A percentile compares a stretch with the other conserved stretches of the same genome.
Evolutionary conservation across 352 stramenopile species (phyloP).

Genomic region (Sclerospora graminicola): DNA sequence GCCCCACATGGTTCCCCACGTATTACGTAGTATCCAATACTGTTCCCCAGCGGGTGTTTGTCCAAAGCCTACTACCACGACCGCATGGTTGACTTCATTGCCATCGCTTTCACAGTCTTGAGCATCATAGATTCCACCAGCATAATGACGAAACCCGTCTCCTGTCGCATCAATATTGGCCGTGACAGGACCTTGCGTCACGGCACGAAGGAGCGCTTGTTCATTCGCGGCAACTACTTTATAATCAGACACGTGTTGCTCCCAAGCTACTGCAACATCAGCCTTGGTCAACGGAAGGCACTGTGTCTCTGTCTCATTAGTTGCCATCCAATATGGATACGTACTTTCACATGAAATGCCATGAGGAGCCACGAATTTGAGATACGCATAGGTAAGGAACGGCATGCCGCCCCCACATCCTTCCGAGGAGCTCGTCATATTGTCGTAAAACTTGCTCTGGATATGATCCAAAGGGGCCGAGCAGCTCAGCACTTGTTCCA

Average conservation of each 20-base stretch:
- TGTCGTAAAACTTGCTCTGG: conserved; percentile 48
- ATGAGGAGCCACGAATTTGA: conserved; percentile 42
- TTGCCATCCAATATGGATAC: conserved; percentile 80
- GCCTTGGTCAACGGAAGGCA: conserved; percentile 20
- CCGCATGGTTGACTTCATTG: conserved; percentile 79
- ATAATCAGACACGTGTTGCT: conserved; percentile 37
- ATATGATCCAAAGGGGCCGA: conserved; percentile 63
- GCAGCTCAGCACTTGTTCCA: conserved; percentile 80
- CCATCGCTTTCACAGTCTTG: conserved; percentile 61
- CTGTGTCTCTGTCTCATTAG: conserved; percentile 30
- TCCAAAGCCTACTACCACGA: conserved; percentile 80
- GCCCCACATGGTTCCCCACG: conserved; percentile 85
- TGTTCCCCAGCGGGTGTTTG: conserved; percentile 53
- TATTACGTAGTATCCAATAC: conserved; percentile 88
- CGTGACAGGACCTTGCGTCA: conserved; percentile 56
- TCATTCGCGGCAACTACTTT: conserved; percentile 41
- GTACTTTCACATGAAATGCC: conserved; percentile 57
- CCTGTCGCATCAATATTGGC: conserved; percentile 67
- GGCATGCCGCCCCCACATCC: conserved; percentile 85
- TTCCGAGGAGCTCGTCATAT: conserved; percentile 71
- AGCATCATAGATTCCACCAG: conserved; percentile 78
- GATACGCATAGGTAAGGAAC: conserved; percentile 85
- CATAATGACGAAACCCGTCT: conserved; percentile 79
- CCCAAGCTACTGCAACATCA: conserved; percentile 44
- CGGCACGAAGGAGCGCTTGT: conserved; percentile 47